phyloP scores from a whole-genome alignment of 192 early-diverging fungal species.

The Lobosporangium transversale region DNA sequence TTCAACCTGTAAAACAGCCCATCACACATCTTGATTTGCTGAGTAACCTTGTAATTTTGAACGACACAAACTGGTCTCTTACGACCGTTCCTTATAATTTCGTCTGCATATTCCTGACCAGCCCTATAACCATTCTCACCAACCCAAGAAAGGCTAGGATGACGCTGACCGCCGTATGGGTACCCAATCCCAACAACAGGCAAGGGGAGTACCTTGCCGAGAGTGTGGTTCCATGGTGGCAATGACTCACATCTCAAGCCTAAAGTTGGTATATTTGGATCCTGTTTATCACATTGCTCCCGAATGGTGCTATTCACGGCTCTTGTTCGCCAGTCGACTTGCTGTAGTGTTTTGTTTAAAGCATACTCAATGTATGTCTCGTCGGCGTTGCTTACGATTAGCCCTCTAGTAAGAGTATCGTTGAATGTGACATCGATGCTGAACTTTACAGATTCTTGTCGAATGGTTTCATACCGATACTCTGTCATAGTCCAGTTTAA shows the following conservation, averaged over 20 bases:
- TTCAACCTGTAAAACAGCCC: slow-evolving; percentile 25
- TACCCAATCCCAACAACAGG: slow-evolving; percentile 46
- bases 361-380: slow-evolving; percentile 24
- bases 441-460: slow-evolving; percentile 8
- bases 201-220: slow-evolving; percentile 12
- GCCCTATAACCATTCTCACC: slow-evolving; percentile 36
- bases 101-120: slow-evolving; percentile 22
- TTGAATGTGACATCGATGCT: slow-evolving; percentile 28
- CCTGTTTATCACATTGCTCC: slow-evolving; percentile 2
- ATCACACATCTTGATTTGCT: slow-evolving; percentile 30
- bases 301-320: slow-evolving; percentile 6
- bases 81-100: neutral
- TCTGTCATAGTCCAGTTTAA: slow-evolving; percentile 47
- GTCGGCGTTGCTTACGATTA: slow-evolving; percentile 27
- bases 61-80: slow-evolving; percentile 20
- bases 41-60: slow-evolving; percentile 15
- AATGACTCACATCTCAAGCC: neutral
- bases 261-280: neutral
- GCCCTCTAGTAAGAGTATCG: slow-evolving; percentile 17
- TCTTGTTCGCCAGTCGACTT: slow-evolving; percentile 5
- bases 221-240: slow-evolving; percentile 34
- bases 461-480: slow-evolving; percentile 33
- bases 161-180: neutral
- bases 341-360: slow-evolving; percentile 6
- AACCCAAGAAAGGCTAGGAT: slow-evolving; percentile 34